Percentiles rank a stretch among this genome's conserved stretches.
These are phyloP conservation scores for Lablab purpureus DNA, from an alignment of 306 rosid species.

Conservation along the genomic window DNA sequence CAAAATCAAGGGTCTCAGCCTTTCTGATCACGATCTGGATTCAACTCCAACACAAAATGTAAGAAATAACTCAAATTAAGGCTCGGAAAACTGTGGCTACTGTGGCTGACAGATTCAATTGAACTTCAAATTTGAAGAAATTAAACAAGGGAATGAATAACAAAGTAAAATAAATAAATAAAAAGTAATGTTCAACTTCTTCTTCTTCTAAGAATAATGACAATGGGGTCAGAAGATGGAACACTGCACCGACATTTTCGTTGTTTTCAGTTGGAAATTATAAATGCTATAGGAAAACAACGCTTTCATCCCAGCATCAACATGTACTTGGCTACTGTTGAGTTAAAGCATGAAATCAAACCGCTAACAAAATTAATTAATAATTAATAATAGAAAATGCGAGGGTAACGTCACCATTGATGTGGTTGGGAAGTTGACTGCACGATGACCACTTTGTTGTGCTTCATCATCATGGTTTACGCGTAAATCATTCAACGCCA, in stretches of 20 bases:
- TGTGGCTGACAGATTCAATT: not conserved
- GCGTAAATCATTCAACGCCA: conserved; percentile 11
- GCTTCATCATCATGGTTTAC: conserved; percentile 15
- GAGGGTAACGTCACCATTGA: conserved; percentile 18
- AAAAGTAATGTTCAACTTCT: too few species aligned
- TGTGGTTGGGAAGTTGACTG: conserved; percentile 39
- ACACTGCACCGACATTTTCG: conserved; percentile 35
- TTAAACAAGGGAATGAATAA: not conserved
- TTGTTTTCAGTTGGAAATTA: conserved; percentile 7
- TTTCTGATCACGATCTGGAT: conserved; percentile 52
- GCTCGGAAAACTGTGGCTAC: not conserved
- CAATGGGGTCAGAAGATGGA: conserved; percentile 46
- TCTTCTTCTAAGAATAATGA: conserved; percentile 20
- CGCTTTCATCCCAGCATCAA: not conserved
- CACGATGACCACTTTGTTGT: conserved; percentile 46
- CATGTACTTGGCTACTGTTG: not conserved
- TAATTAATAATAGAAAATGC: not conserved
- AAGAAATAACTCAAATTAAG: not conserved
- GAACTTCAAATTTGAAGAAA: conserved; percentile 26
- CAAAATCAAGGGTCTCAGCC: conserved; percentile 9
- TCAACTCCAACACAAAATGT: conserved; percentile 7
- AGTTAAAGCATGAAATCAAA: conserved; percentile 19
- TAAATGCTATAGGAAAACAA: conserved; percentile 34
- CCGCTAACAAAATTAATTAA: not conserved
- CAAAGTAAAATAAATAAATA: not conserved